Evolutionary conservation across 345 rosid species (phyloP).

Genomic region (Syzygium jambos): DNA sequence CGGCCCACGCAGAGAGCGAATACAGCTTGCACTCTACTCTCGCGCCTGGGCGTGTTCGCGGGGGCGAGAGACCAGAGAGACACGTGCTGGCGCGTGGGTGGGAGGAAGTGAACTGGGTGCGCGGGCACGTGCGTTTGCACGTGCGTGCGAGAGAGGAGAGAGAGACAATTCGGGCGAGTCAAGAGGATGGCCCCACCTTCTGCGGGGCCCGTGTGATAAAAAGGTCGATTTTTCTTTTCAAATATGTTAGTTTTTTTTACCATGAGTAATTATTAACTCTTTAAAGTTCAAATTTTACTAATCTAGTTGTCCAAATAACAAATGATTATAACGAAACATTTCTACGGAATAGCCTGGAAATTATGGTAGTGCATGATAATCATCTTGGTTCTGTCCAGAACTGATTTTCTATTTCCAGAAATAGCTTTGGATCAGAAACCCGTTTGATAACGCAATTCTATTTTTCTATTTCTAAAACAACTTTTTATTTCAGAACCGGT

Average conservation of each 20-base stretch:
- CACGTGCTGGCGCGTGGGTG: background rate
- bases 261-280: background rate
- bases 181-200: background rate
- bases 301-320: background rate
- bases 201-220: background rate
- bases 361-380: no score
- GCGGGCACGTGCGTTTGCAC: background rate
- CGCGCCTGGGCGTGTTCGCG: background rate
- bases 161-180: background rate
- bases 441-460: no score
- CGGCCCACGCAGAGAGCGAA: background rate
- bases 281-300: background rate
- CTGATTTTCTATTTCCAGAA: no score
- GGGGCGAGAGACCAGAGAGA: background rate
- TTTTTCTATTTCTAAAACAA: no score
- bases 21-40: background rate
- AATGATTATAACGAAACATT: background rate
- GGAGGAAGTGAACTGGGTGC: background rate
- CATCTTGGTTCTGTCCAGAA: no score
- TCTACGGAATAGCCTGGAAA: background rate
- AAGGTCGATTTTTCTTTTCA: background rate
- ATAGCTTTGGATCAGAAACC: no score
- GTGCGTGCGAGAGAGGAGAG: background rate
- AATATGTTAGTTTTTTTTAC: background rate
- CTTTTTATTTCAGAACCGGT: no score